These are phyloP conservation scores for Cyberlindnera meyerae DNA, from an alignment of 805 yeast genomes.

Conservation along the genomic window DNA sequence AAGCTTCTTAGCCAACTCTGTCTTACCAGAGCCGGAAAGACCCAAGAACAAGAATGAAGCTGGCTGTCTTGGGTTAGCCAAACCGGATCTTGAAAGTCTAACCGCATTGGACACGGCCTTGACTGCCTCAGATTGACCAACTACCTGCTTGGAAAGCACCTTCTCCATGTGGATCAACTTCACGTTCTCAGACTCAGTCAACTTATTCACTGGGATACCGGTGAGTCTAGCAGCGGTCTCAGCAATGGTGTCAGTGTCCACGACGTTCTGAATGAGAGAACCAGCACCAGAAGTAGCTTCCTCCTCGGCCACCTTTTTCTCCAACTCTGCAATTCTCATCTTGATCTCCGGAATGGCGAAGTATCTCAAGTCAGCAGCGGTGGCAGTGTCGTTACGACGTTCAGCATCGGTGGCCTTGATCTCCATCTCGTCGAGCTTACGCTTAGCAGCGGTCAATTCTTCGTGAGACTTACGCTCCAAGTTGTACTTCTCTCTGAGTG, in stretches of 20 bases:
- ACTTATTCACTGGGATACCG: conserved; percentile 92
- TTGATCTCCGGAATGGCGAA: conserved; percentile 94
- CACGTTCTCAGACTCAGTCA: conserved; percentile 91
- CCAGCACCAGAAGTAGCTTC: conserved; percentile 55
- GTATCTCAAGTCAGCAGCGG: conserved; percentile 94
- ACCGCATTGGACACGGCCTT: conserved; percentile 95
- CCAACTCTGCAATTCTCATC: conserved; percentile 69
- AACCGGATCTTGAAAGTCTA: conserved; percentile 87
- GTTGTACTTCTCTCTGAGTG: conserved; percentile 77
- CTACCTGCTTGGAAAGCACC: conserved; percentile 75
- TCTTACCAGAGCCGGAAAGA: conserved; percentile 96
- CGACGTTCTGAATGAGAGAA: conserved; percentile 80
- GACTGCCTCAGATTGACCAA: conserved; percentile 94
- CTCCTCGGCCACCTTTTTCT: conserved; percentile 72
- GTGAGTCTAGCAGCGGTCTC: conserved; percentile 96
- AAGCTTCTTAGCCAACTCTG: conserved; percentile 93
- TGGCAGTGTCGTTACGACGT: conserved; percentile 89
- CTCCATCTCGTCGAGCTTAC: conserved; percentile 88
- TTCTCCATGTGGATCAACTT: conserved; percentile 94
- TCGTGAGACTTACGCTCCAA: conserved; percentile 90
- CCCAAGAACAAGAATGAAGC: conserved; percentile 94
- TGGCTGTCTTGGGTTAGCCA: conserved; percentile 95
- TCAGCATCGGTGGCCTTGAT: conserved; percentile 94
- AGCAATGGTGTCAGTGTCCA: conserved; percentile 87
- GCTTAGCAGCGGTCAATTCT: conserved; percentile 81